Percentiles rank a stretch among this genome's conserved stretches.
phyloP scores from a whole-genome alignment of 1,284 basidiomycete species.

The Porogramme epimiltina region DNA sequence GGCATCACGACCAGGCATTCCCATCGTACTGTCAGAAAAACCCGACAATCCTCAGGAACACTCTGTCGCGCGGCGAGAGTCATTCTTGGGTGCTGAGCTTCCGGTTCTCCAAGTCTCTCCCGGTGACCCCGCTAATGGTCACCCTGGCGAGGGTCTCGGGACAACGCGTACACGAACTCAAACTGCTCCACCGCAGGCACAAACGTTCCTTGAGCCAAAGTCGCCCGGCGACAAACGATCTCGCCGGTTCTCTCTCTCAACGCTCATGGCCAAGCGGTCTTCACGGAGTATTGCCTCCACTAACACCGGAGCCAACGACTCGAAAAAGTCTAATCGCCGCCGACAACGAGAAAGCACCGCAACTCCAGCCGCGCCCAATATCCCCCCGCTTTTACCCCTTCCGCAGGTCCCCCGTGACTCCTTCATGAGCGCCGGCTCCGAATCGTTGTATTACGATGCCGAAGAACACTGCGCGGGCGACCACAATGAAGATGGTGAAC shows the following conservation, averaged over 20 bases:
- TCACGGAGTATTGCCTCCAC: not conserved
- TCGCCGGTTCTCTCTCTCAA: constrained; percentile 32
- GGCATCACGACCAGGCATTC: constrained; percentile 20
- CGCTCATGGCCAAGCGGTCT: constrained; percentile 26
- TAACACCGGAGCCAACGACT: not conserved
- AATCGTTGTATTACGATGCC: constrained; percentile 14
- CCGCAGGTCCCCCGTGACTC: not conserved
- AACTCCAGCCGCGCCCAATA: too few relatives aligned
- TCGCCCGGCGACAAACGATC: constrained; percentile 15
- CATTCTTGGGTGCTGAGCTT: constrained; percentile 19
- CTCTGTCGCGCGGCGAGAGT: not conserved
- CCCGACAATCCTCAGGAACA: too few relatives aligned
- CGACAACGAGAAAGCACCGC: too few relatives aligned
- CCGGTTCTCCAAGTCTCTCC: constrained; percentile 1
- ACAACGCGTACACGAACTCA: constrained; percentile 8
- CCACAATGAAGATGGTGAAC: not conserved
- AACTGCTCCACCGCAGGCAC: constrained; percentile 10
- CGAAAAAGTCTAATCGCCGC: not conserved
- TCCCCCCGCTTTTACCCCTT: too few relatives aligned
- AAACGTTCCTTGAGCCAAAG: not conserved
- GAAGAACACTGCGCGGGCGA: constrained; percentile 17
- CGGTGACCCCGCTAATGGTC: not conserved
- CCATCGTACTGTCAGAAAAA: too few relatives aligned
- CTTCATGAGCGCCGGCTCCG: constrained; percentile 1
- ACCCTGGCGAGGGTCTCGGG: not conserved